These are phyloP conservation scores for Pyrenochaeta sp. DNA, from an alignment of 2,329 filamentous ascomycete species.

Conservation along the genomic window DNA sequence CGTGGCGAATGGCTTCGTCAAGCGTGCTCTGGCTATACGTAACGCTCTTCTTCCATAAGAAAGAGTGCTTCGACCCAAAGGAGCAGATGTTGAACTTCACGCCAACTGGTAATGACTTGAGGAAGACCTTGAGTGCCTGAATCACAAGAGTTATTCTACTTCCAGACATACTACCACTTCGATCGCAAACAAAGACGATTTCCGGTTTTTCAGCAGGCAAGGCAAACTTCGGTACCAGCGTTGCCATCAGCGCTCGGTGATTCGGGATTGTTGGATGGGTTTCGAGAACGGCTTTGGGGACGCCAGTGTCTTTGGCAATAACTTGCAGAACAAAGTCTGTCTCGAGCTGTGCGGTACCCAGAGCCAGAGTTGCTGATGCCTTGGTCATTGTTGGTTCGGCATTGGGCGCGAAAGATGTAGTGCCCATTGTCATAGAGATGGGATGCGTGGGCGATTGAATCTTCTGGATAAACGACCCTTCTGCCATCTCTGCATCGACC, in stretches of 20 bases:
- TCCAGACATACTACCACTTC: conserved; percentile 71
- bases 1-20: conserved; percentile 54
- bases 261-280: conserved; percentile 67
- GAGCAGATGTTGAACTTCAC: conserved; percentile 76
- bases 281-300: conserved; percentile 73
- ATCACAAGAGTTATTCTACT: conserved; percentile 63
- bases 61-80: conserved; percentile 62
- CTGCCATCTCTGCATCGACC: conserved; percentile 68
- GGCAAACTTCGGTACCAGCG: conserved; percentile 74
- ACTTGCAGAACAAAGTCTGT: conserved; percentile 74
- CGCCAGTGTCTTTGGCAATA: conserved; percentile 65
- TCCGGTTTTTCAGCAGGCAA: conserved; percentile 66
- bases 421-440: conserved; percentile 71
- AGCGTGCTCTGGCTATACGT: conserved; percentile 58
- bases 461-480: conserved; percentile 65
- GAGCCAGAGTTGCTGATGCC: conserved; percentile 69
- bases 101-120: conserved; percentile 71
- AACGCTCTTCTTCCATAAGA: conserved; percentile 60
- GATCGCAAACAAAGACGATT: conserved; percentile 76
- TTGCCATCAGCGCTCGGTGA: conserved; percentile 74
- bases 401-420: conserved; percentile 57
- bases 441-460: conserved; percentile 74
- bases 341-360: conserved; percentile 63
- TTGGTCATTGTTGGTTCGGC: conserved; percentile 63
- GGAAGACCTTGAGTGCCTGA: conserved; percentile 67